A percentile compares a stretch with the other conserved stretches of the same genome.
These are phyloP conservation scores for Salix exigua DNA, from an alignment of 345 rosid species.

Conservation along the genomic window DNA sequence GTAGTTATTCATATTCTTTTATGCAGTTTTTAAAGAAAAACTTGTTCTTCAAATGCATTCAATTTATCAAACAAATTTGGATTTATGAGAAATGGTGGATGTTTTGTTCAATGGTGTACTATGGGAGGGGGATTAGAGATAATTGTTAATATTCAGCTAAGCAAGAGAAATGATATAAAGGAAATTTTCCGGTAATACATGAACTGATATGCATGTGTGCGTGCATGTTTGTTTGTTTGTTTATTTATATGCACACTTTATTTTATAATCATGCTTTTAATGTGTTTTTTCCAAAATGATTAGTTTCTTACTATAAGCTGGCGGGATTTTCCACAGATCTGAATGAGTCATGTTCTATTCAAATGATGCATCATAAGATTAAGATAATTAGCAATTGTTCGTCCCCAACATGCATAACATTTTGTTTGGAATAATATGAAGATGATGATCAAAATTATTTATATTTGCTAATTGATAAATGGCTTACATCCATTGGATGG, in stretches of 20 bases:
- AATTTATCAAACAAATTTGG: neutral
- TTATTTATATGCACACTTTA: neutral
- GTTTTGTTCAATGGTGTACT: neutral
- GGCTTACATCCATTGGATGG: neutral
- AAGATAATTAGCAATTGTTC: neutral
- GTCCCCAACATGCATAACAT: neutral
- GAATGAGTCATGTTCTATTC: neutral
- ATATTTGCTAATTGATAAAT: neutral
- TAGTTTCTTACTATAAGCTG: neutral
- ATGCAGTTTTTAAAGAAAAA: neutral
- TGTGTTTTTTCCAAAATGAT: neutral
- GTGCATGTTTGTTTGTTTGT: neutral
- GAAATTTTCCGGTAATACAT: neutral
- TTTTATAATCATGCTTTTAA: neutral
- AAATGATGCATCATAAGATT: neutral
- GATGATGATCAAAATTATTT: neutral
- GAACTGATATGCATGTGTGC: neutral
- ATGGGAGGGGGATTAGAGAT: neutral
- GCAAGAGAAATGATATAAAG: neutral
- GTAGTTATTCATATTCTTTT: neutral
- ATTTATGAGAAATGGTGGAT: neutral
- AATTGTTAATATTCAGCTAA: neutral
- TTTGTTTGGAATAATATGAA: neutral
- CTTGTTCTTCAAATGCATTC: neutral
- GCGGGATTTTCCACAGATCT: neutral